Percentiles rank a stretch among this genome's conserved stretches.
These are phyloP conservation scores for Mariannaea sp. DNA, from an alignment of 2,329 filamentous ascomycete species.

Conservation along the genomic window DNA sequence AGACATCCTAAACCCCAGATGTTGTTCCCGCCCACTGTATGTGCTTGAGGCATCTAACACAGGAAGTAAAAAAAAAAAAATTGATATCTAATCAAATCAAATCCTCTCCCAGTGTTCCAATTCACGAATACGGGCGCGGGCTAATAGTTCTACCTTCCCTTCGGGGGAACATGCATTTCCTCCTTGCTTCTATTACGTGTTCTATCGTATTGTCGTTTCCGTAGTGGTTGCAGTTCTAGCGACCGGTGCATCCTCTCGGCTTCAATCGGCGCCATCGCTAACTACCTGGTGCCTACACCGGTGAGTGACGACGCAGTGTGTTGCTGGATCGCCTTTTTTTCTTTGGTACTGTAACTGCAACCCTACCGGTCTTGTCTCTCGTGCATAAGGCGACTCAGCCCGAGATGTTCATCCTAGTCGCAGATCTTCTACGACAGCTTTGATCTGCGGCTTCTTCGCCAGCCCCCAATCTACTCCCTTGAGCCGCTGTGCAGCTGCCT, in stretches of 20 bases:
- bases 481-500: slow-evolving; percentile 43
- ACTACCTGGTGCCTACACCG: too few species aligned
- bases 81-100: too few species aligned
- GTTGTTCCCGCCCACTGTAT: too few species aligned
- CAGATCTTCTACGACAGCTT: slow-evolving; percentile 49
- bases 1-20: too few species aligned
- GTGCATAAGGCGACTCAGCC: slow-evolving; percentile 9
- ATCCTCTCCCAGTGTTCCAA: too few species aligned
- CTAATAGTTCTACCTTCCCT: slow-evolving; percentile 7
- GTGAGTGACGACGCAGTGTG: too few species aligned
- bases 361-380: slow-evolving; percentile 9
- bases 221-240: slow-evolving; percentile 2
- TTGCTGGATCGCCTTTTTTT: too few species aligned
- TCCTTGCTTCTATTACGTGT: not conserved
- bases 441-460: slow-evolving; percentile 54
- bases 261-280: too few species aligned
- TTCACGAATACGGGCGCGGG: not conserved
- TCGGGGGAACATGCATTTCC: not conserved
- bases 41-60: too few species aligned
- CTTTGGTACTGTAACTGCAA: slow-evolving; percentile 16
- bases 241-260: slow-evolving; percentile 17
- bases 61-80: too few species aligned
- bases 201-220: too few species aligned
- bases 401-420: slow-evolving; percentile 44
- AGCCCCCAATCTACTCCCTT: slow-evolving; percentile 62